These are phyloP conservation scores for Ceriops tagal DNA, from an alignment of 345 rosid genomes.

Conservation along the genomic window DNA sequence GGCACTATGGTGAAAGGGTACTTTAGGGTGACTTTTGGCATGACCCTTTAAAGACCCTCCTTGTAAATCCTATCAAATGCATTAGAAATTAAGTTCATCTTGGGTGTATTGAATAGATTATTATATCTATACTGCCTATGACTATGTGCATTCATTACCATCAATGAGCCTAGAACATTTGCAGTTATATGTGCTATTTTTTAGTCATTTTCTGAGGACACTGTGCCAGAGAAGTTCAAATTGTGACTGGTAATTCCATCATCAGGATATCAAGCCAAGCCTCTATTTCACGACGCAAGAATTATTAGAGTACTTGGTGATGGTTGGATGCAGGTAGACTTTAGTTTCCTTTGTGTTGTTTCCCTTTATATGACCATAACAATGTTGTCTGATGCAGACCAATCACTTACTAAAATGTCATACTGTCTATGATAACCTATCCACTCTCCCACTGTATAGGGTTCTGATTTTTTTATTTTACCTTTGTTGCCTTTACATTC, in stretches of 20 bases:
- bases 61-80: too few species aligned
- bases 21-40: neutral
- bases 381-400: conserved; percentile 33
- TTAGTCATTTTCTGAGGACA: conserved; percentile 5
- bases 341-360: conserved; percentile 20
- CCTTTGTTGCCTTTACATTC: conserved; percentile 74
- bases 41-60: too few species aligned
- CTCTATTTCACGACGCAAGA: conserved; percentile 79
- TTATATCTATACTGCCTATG: neutral
- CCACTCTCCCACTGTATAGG: conserved; percentile 53
- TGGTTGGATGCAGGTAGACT: conserved; percentile 50
- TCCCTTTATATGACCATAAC: conserved; percentile 15
- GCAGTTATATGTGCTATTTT: neutral
- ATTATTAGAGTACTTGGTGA: conserved; percentile 57
- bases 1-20: neutral
- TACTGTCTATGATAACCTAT: conserved; percentile 50
- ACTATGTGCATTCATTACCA: conserved; percentile 1
- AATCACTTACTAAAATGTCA: conserved; percentile 28
- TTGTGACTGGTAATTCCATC: conserved; percentile 42
- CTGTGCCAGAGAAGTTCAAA: conserved; percentile 18
- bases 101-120: too few species aligned
- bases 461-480: conserved; percentile 66
- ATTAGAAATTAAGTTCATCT: too few species aligned
- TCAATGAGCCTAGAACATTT: neutral
- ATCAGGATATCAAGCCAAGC: conserved; percentile 84